These are phyloP conservation scores for Proliferodiscus dingleyae DNA, from an alignment of 2,329 filamentous ascomycete genomes.

Conservation along the genomic window DNA sequence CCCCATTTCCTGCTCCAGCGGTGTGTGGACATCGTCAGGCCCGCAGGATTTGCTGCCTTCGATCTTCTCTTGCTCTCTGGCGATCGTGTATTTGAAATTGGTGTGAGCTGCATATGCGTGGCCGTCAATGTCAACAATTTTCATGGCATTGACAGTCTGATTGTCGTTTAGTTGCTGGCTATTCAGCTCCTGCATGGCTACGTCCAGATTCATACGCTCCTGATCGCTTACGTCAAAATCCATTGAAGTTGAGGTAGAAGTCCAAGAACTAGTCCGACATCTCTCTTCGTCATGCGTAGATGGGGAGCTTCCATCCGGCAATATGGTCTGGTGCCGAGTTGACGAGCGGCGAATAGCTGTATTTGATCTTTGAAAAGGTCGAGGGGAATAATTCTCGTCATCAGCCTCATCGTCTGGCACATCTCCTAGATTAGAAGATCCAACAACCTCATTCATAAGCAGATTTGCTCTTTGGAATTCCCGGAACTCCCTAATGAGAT, in stretches of 20 bases:
- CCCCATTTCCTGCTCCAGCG: background rate
- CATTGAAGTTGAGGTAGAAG: background rate
- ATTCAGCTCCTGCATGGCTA: background rate
- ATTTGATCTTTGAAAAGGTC: background rate
- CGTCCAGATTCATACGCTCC: background rate
- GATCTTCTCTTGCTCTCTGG: background rate
- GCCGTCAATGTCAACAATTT: background rate
- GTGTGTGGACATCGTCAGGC: background rate
- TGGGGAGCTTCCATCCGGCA: background rate
- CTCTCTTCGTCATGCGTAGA: background rate
- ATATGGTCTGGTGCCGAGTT: background rate
- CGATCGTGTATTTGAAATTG: background rate
- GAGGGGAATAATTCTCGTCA: background rate
- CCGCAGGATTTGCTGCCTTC: background rate
- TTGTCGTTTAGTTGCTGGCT: background rate
- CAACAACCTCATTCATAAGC: background rate
- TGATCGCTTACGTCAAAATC: background rate
- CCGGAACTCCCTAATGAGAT: conserved; percentile 3
- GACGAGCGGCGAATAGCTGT: background rate
- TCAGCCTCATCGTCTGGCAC: background rate
- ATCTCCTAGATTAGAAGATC: background rate
- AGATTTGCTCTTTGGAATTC: background rate
- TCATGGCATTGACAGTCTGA: background rate
- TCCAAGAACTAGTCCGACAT: background rate
- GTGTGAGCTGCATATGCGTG: background rate